Conservation (phyloP, 768 basidiomycete species). For the Tephrocybe sp. region DNA sequence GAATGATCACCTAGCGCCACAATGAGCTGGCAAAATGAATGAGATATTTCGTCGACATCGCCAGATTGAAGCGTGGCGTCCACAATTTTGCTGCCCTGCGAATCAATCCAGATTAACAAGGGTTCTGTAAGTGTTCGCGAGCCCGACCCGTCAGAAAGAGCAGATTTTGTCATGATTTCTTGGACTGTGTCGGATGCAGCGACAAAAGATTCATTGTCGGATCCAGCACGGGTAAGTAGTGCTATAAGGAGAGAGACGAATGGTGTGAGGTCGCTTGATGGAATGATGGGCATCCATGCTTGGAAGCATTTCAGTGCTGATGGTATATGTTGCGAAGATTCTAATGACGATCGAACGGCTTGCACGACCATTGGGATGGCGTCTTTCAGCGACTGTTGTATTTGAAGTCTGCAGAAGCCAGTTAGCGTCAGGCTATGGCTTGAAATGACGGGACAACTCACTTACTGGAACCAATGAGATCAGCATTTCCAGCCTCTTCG, state of each 20-base stretch:
- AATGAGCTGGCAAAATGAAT: slow-evolving; percentile 78
- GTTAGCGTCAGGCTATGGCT: neutral
- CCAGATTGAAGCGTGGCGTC: slow-evolving; percentile 33
- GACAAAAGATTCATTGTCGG: slow-evolving; percentile 55
- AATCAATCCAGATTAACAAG: slow-evolving; percentile 73
- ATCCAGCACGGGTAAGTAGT: slow-evolving; percentile 51
- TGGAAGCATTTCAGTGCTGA: slow-evolving; percentile 79
- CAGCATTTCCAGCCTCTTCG: slow-evolving; percentile 76
- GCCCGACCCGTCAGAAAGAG: slow-evolving; percentile 69
- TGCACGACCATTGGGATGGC: slow-evolving; percentile 71
- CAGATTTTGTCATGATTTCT: slow-evolving; percentile 75
- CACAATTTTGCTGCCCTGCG: slow-evolving; percentile 47
- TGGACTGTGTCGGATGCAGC: slow-evolving; percentile 69
- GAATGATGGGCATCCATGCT: slow-evolving; percentile 76
- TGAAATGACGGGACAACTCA: slow-evolving; percentile 34
- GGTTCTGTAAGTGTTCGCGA: slow-evolving; percentile 78
- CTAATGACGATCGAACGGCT: slow-evolving; percentile 59
- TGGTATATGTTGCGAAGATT: slow-evolving; percentile 47
- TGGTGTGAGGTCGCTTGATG: slow-evolving; percentile 67
- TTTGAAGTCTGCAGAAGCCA: slow-evolving; percentile 44
- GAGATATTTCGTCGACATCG: slow-evolving; percentile 53
- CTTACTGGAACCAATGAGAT: slow-evolving; percentile 72
- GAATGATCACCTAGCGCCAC: slow-evolving; percentile 86
- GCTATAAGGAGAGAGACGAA: slow-evolving; percentile 65
- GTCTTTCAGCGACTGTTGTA: slow-evolving; percentile 63